A percentile compares a stretch with the other conserved stretches of the same genome.
These are phyloP conservation scores for Goffeauzyma gilvescens DNA, from an alignment of 768 basidiomycete genomes.

Conservation along the genomic window DNA sequence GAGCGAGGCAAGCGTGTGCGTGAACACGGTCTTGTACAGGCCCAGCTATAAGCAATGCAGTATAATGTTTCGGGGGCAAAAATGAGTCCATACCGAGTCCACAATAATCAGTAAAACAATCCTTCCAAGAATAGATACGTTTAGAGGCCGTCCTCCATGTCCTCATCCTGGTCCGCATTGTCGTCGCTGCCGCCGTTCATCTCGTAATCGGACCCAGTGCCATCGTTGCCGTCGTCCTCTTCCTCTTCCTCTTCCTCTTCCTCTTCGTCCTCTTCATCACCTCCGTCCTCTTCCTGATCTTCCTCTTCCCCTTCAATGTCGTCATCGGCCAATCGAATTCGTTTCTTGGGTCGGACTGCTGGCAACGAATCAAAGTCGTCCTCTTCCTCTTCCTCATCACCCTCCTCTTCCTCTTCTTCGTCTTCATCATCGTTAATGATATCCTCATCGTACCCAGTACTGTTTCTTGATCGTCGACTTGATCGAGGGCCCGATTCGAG, in stretches of 20 bases:
- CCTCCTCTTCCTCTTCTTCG: too few species aligned
- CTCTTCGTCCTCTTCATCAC: neutral
- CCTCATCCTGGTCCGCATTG: neutral
- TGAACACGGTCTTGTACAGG: slow-evolving; percentile 42
- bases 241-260: slow-evolving; percentile 1
- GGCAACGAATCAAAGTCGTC: neutral
- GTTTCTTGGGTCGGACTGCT: too few species aligned
- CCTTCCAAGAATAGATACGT: too few species aligned
- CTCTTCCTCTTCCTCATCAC: neutral
- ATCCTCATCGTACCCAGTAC: too few species aligned
- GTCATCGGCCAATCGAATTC: neutral
- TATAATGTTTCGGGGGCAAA: neutral
- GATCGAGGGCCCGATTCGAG: too few species aligned
- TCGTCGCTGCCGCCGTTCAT: neutral
- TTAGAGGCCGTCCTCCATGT: neutral
- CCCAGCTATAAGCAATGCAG: neutral
- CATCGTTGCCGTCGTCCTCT: neutral
- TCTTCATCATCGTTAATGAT: too few species aligned
- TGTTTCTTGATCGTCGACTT: too few species aligned
- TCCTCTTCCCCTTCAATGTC: neutral
- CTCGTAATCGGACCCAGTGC: neutral
- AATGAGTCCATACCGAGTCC: neutral
- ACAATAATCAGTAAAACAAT: neutral
- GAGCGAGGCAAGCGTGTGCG: slow-evolving; percentile 50
- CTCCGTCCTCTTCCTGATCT: neutral